Percentiles rank a stretch among this genome's conserved stretches.
phyloP scores from a whole-genome alignment of 1,284 basidiomycete species.

The Ustilago hordei region DNA sequence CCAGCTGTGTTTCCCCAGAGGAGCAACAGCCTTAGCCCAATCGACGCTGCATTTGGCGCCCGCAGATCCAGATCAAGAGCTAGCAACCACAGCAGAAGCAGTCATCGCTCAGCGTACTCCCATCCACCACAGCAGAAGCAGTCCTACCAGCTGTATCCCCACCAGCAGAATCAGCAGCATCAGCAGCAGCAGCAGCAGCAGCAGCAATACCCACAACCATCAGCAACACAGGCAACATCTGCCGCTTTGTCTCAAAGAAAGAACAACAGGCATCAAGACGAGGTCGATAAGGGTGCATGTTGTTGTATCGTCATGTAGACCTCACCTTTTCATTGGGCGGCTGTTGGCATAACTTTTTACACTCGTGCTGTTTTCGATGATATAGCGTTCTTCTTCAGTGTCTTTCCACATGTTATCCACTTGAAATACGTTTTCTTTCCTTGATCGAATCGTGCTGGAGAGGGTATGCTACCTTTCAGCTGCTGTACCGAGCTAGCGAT shows the following conservation, averaged over 20 bases:
- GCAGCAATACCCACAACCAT: background rate
- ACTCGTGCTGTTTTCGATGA: background rate
- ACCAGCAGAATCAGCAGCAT: background rate
- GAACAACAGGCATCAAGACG: slow-evolving; percentile 2
- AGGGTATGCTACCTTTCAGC: too few species aligned
- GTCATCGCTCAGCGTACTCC: slow-evolving; percentile 12
- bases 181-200: slow-evolving; percentile 15
- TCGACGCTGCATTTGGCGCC: slow-evolving; percentile 5
- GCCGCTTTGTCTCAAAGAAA: background rate
- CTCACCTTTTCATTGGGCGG: background rate
- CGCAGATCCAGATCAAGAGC: slow-evolving; percentile 18
- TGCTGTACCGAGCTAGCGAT: too few species aligned
- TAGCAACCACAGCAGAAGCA: slow-evolving; percentile 15
- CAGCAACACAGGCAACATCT: slow-evolving; percentile 5
- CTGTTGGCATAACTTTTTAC: background rate
- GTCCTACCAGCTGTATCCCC: background rate
- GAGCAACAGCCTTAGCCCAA: slow-evolving; percentile 18
- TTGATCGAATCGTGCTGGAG: too few species aligned
- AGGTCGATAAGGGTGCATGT: slow-evolving; percentile 32
- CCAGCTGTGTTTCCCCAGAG: slow-evolving; percentile 2
- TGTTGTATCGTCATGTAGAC: slow-evolving; percentile 52
- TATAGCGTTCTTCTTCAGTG: background rate
- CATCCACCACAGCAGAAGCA: background rate
- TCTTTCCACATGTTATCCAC: too few species aligned
- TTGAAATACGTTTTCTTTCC: too few species aligned